Base-by-base conservation (phyloP, 176 grass and related monocot species). In the Urochloa ruziziensis region DNA sequence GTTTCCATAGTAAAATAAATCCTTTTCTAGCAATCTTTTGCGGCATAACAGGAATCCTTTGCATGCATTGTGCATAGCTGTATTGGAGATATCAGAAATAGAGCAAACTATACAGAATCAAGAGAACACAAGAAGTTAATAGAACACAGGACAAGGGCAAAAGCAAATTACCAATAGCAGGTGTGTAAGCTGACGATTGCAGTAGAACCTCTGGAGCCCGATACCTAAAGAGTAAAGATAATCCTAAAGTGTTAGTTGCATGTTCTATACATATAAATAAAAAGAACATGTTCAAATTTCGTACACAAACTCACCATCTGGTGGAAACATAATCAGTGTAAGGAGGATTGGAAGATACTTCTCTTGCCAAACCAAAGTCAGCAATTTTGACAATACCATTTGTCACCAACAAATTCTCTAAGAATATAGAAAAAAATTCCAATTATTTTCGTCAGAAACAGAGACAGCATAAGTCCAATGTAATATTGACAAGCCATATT, bases 251-350 rank as follows among this genome's bases (percentile, higher is more conserved):
- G 37, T 73, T 58, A 82, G 34, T 29, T 1, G 36, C 16, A 81
- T 17, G 56, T 21, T 77, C 40, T 71, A 71, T 9, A n/a, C 65
- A 43, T 49, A 61, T 84, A 71, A 13, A 63, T 85, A 72, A 19
- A 68, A 68, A 8, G 13, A 58, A 10, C 5, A 39, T 8, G 10
- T 47, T 46, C 27, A 43, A 35, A 39, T 46, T 82, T 59, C 36
- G 58, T 37, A 58, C 37, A 67, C 23, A 14, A 51, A 83, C 82
- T 94, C 77, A 97, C 94, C 94, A 97, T 97, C 94, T 92, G 48
- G 94, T 97, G 65, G 94, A 97, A 80, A 97, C 94, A 89, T 97
- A 97, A 80, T 97, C 94, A 40, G 94, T 97, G 80, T 94, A 97
- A 51, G 94, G 94, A 92, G 92, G 90, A 37, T 65, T 86, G 29